phyloP scores from a whole-genome alignment of 2,329 filamentous ascomycete genomes.

The Hirsutella rhossiliensis region DNA sequence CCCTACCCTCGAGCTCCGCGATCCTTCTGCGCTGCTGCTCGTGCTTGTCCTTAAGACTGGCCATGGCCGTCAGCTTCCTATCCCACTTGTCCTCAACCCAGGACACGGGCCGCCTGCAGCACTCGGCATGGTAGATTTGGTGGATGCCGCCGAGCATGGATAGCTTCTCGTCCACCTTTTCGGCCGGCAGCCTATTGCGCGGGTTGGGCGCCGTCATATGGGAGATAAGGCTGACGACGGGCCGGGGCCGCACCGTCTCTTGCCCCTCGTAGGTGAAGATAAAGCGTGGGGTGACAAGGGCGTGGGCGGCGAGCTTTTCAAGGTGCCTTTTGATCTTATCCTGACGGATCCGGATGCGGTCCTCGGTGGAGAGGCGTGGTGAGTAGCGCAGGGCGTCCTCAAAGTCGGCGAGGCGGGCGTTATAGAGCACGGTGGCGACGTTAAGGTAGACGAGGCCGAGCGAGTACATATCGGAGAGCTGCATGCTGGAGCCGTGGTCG shows the following conservation, averaged over 20 bases:
- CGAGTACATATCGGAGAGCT: conserved; percentile 34
- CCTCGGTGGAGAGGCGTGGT: conserved; percentile 12
- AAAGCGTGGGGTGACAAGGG: conserved; percentile 20
- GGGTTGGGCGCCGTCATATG: conserved; percentile 23
- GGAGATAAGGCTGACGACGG: conserved; percentile 23
- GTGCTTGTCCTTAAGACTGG: conserved; percentile 19
- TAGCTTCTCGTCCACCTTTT: conserved; percentile 26
- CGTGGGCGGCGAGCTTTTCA: conserved; percentile 19
- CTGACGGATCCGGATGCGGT: conserved; percentile 19
- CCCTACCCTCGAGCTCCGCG: conserved; percentile 22
- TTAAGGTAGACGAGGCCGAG: conserved; percentile 33
- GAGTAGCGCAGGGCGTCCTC: conserved; percentile 23
- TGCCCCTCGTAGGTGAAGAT: conserved; percentile 24
- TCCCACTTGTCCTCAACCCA: conserved; percentile 26
- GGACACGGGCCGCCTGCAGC: conserved; percentile 28
- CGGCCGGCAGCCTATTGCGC: conserved; percentile 18
- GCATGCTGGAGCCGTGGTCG: conserved; percentile 27
- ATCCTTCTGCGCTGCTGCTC: conserved; percentile 20
- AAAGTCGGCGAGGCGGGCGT: conserved; percentile 24
- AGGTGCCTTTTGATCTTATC: conserved; percentile 22
- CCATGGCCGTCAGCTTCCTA: conserved; percentile 15
- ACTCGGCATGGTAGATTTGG: conserved; percentile 32
- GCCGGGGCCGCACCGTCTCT: conserved; percentile 26
- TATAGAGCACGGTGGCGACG: conserved; percentile 30
- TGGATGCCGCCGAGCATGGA: conserved; percentile 32